Base-by-base conservation (phyloP, 2,329 filamentous ascomycete species). In the Herpotrichia juniperi region DNA sequence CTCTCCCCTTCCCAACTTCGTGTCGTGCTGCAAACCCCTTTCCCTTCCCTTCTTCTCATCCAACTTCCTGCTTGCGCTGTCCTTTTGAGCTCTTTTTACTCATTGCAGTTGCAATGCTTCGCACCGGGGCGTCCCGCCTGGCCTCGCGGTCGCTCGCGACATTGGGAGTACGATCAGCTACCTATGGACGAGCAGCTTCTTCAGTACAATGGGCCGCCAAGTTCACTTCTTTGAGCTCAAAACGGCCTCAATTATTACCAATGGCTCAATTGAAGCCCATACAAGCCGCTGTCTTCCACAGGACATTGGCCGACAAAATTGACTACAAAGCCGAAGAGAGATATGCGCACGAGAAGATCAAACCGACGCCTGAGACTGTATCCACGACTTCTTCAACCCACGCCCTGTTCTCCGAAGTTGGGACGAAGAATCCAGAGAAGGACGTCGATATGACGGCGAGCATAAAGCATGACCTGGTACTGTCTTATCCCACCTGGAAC, bases 301-400 rank as follows among this genome's bases (percentile, higher is more conserved):
- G 68, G 7, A 61, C 58, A 14, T 55, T 75, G 26, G 68, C 73
- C 31, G 76, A 79, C 55, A 74, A 74, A 50, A 82, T 83, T 48
- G 81, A 89, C 59, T 74, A 69, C 35, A 78, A 87, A 58, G 75
- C 75, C 25, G 87, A 90, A 68, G 78, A 79, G 42, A 76, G 80
- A 57, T 62, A 84, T 8, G 79, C 73, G 11, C 62, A 85, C 42
- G 68, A 83, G 67, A 82, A 82, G 64, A 74, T 92, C n/a, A 67
- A 83, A 51, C 66, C 83, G 2, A 73, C 83, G 24, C 88, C 88
- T 0, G 82, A 83, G 32, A 70, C 76, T 6, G 88, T 92, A 0
- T 83, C 86, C 0, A 73, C 74, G 19, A 79, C 78, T 35, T 92
- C 88, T 11, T 68, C 71, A 3, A 73, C 69, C 4, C 77, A 78